Evolutionary conservation across 73 alveolate species (phyloP).

Genomic region (Paramecium pentaurelia): DNA sequence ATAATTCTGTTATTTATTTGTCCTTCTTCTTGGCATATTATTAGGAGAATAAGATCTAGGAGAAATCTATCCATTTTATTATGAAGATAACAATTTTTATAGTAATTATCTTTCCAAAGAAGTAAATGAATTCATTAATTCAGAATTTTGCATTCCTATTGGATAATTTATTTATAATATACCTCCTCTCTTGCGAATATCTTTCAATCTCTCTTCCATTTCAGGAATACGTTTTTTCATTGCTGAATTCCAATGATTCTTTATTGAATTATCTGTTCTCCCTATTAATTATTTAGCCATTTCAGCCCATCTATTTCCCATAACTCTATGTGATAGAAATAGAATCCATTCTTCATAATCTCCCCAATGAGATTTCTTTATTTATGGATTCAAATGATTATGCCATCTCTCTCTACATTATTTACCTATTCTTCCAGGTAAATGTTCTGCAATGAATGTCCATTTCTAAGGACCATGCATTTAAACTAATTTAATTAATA

Average conservation of each 20-base stretch:
- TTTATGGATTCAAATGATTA: conserved; percentile 96
- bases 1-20: conserved; percentile 18
- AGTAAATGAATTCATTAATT: conserved; percentile 17
- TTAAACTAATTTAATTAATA: conserved; percentile 89
- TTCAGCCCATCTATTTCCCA: conserved; percentile 95
- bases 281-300: conserved; percentile 86
- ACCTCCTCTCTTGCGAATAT: conserved; percentile 49
- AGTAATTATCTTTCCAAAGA: background rate
- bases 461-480: conserved; percentile 97
- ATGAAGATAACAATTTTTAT: background rate
- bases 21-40: conserved; percentile 34
- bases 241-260: conserved; percentile 93
- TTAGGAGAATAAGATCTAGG: conserved; percentile 43
- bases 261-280: conserved; percentile 91
- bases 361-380: conserved; percentile 93
- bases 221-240: conserved; percentile 72
- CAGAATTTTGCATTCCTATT: conserved; percentile 90
- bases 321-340: conserved; percentile 83
- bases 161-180: background rate
- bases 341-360: conserved; percentile 97
- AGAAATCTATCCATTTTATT: conserved; percentile 6
- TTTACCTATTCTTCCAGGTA: conserved; percentile 97
- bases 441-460: conserved; percentile 92
- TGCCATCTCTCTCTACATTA: conserved; percentile 99
- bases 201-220: conserved; percentile 46